Conservation (phyloP, 2,329 filamentous ascomycete genomes). For the Neonectria punicea region DNA sequence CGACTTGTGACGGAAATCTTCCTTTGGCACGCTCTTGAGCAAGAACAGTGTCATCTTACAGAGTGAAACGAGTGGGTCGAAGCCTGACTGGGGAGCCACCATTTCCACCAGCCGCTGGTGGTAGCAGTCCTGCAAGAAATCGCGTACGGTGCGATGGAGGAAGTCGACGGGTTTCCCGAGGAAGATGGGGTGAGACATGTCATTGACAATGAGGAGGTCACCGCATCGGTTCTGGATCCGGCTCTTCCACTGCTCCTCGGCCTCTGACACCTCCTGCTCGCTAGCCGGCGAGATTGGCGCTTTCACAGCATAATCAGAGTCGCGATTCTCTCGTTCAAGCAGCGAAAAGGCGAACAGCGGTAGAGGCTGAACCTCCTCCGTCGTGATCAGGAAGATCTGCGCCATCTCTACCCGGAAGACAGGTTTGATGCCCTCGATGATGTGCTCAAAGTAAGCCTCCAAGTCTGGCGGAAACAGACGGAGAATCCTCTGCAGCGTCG, state of each 20-base stretch:
- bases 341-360: conserved; percentile 13
- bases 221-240: conserved; percentile 13
- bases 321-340: neutral
- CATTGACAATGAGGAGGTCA: conserved; percentile 13
- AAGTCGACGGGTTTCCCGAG: conserved; percentile 14
- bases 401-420: conserved; percentile 1
- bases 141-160: conserved; percentile 7
- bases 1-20: neutral
- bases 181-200: conserved; percentile 9
- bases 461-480: neutral
- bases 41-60: neutral
- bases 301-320: neutral
- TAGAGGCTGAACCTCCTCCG: conserved; percentile 12
- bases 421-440: neutral
- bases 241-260: conserved; percentile 1
- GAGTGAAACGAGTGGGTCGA: neutral
- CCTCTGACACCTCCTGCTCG: no score
- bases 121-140: conserved; percentile 1
- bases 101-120: neutral
- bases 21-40: neutral
- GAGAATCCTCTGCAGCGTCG: neutral
- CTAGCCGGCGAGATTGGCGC: neutral
- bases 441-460: conserved; percentile 7
- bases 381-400: conserved; percentile 7
- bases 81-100: no score